Base-by-base conservation (phyloP, 2,329 filamentous ascomycete genomes). In the Epichloe hybrida region DNA sequence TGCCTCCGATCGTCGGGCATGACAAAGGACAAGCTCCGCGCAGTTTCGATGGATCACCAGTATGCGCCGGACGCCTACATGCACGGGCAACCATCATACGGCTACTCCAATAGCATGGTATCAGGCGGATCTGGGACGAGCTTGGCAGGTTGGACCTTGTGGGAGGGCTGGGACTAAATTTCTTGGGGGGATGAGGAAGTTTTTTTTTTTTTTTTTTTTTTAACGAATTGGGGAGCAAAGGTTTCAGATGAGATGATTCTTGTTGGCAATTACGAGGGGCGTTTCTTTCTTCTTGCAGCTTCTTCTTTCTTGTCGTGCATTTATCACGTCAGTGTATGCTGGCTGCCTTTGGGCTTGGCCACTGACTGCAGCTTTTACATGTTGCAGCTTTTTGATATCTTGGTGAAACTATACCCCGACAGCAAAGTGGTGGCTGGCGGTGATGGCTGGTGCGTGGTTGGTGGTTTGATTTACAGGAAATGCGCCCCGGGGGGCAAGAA, bases 1-100 rank as follows among this genome's bases (percentile, higher is more conserved):
- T 73, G 72, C 43, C 57, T 74, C 49, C 67, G 69, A 49, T 67
- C 70, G 21, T 67, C 72, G 31, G 71, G 70, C 42, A 61, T 68
- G 43, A 73, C 59, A 40, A 64, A 68, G 15, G 72, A 75, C 3
- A 54, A 57, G 50, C 44, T 57, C 13, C 50, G 37, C 12, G 17
- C 46, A 20, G 20, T 44, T 35, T 23, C 46, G 7, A 39, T 36
- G 23, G 49, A 53, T 23, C 49, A 49, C 4, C 48, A 53, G 13
- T 43, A 50, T n/a, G 34, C 37, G 9, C 23, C 45, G 20, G 50
- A 51, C 20, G 17, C 50, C 11, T 51, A 44, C 11, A 48, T 51
- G 40, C 62, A 62, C 37, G 54, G 54, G 8, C 59, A 61, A 45
- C 51, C 59, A 46, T 54, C 60, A 12, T 65, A 62, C 51, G 59